phyloP scores from a whole-genome alignment of 78 protist species.

The Cavenderia fasciculata region DNA sequence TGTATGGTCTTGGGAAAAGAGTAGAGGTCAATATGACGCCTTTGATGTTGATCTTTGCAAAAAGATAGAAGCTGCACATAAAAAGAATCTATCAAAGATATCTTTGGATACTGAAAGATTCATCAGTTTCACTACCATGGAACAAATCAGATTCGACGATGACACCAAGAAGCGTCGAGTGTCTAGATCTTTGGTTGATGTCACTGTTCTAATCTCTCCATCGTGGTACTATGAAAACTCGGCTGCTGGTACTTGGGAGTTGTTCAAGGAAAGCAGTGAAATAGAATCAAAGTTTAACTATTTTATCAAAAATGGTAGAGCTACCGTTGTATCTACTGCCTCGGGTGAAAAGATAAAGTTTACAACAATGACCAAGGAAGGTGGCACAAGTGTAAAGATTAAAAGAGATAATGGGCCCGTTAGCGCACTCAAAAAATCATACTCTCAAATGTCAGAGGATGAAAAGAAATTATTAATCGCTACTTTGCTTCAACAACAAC shows the following conservation, averaged over 20 bases:
- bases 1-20: constrained; percentile 61
- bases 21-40: constrained; percentile 36
- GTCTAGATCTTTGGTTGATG: neutral
- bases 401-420: constrained; percentile 46
- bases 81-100: constrained; percentile 22
- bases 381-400: neutral
- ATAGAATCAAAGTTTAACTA: constrained; percentile 11
- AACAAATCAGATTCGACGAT: constrained; percentile 58
- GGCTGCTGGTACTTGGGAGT: constrained; percentile 29
- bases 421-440: constrained; percentile 26
- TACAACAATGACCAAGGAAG: constrained; percentile 8
- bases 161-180: constrained; percentile 40
- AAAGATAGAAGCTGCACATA: constrained; percentile 23
- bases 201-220: neutral
- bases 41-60: neutral
- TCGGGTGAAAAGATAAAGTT: constrained; percentile 20
- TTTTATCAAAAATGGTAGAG: constrained; percentile 8
- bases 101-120: constrained; percentile 39
- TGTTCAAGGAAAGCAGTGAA: neutral
- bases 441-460: constrained; percentile 54
- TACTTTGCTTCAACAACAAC: neutral
- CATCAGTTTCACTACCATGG: constrained; percentile 44
- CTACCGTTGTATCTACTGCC: neutral
- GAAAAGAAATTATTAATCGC: constrained; percentile 30
- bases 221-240: constrained; percentile 26